Evolutionary conservation across 2,329 filamentous ascomycete genomes (phyloP).

Genomic region (Penicillium italicum): DNA sequence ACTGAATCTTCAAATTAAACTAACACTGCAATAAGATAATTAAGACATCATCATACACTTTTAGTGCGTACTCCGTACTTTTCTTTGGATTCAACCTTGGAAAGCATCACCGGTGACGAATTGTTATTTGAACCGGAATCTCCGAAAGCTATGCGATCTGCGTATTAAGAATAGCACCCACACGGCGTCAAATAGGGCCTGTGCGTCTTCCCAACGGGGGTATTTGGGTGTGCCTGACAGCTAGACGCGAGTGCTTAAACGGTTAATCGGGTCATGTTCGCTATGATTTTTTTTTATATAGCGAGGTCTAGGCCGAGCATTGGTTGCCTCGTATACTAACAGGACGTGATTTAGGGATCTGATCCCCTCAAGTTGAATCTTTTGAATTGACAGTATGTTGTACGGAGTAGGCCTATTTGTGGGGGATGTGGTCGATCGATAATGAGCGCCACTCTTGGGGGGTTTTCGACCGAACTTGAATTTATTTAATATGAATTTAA

Average conservation of each 20-base stretch:
- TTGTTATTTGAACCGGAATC: conserved; percentile 2
- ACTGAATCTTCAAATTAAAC: background rate
- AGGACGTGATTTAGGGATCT: background rate
- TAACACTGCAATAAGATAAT: background rate
- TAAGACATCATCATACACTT: background rate
- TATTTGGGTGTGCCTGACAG: conserved; percentile 10
- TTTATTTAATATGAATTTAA: background rate
- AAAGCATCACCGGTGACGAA: background rate
- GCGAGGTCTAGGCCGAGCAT: background rate
- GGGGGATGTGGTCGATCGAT: conserved; percentile 16
- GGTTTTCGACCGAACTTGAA: too few relatives aligned
- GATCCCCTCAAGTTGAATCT: conserved; percentile 4
- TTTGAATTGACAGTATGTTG: background rate
- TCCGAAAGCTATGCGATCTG: conserved; percentile 21
- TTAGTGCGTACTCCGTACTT: background rate
- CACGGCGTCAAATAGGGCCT: conserved; percentile 15
- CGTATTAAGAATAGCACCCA: conserved; percentile 22
- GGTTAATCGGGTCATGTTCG: background rate
- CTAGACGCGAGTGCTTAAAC: conserved; percentile 2
- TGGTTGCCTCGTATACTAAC: conserved; percentile 1
- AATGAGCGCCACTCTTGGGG: conserved; percentile 16
- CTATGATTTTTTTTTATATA: background rate
- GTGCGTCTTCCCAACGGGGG: conserved; percentile 4
- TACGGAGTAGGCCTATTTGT: background rate
- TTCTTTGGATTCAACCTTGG: background rate